These are phyloP conservation scores for Arachnomyces sp. DNA, from an alignment of 2,329 filamentous ascomycete genomes.

Conservation along the genomic window DNA sequence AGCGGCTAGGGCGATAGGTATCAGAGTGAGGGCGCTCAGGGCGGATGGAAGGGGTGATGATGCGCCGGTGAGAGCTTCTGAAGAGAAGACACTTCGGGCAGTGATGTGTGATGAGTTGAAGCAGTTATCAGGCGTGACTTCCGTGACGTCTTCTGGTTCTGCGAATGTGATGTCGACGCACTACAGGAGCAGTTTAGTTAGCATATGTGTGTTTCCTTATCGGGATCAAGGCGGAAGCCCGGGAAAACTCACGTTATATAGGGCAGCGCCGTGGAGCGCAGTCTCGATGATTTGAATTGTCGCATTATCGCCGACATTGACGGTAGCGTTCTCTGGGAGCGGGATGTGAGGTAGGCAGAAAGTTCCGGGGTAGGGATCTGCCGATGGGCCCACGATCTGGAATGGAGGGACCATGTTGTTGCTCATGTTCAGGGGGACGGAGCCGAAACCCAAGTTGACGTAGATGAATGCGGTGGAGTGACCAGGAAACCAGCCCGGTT, in stretches of 20 bases:
- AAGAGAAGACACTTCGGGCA: conserved; percentile 64
- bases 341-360: conserved; percentile 88
- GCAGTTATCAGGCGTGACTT: conserved; percentile 77
- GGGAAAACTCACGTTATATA: conserved; percentile 62
- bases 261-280: conserved; percentile 71
- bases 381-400: conserved; percentile 72
- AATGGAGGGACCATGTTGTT: conserved; percentile 73
- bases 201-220: not conserved
- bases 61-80: too few species aligned
- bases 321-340: conserved; percentile 62
- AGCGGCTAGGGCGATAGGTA: too few species aligned
- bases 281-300: conserved; percentile 84
- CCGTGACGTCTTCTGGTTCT: conserved; percentile 62
- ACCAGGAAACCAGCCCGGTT: conserved; percentile 94
- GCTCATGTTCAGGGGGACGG: conserved; percentile 78
- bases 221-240: not conserved
- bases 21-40: too few species aligned
- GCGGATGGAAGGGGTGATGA: too few species aligned
- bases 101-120: conserved; percentile 74
- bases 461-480: conserved; percentile 77
- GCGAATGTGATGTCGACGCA: conserved; percentile 93
- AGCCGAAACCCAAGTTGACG: conserved; percentile 83
- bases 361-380: conserved; percentile 76
- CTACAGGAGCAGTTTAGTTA: conserved; percentile 38
- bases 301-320: conserved; percentile 75